Conservation (phyloP, 2,329 filamentous ascomycete species). For the Didymella pomorum region DNA sequence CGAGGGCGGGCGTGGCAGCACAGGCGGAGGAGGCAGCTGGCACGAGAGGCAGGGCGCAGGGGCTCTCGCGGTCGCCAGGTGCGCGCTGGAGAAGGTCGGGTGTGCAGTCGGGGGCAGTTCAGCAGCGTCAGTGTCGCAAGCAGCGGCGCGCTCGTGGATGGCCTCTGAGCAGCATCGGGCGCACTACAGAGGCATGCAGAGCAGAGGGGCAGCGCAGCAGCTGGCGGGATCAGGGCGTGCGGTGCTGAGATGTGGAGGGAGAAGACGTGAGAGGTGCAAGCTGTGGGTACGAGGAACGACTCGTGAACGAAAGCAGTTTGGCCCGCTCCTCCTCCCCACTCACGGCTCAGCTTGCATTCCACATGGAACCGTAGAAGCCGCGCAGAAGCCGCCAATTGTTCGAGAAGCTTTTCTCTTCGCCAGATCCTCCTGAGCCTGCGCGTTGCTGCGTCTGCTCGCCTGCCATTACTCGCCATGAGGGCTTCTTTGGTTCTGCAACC, state of each 20-base stretch:
- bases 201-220: conserved; percentile 18
- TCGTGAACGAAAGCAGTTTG: conserved; percentile 21
- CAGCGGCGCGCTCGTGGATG: conserved; percentile 41
- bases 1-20: conserved; percentile 5
- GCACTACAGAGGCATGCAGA: conserved; percentile 12
- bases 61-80: neutral
- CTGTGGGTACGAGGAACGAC: conserved; percentile 17
- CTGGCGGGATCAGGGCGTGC: conserved; percentile 23
- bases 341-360: conserved; percentile 1
- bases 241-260: conserved; percentile 13
- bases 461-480: too few relatives aligned
- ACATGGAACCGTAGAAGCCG: conserved; percentile 9
- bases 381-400: conserved; percentile 15
- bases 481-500: too few relatives aligned
- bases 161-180: conserved; percentile 44
- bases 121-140: conserved; percentile 45
- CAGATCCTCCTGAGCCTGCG: neutral
- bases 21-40: conserved; percentile 1
- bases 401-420: conserved; percentile 17
- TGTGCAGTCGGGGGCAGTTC: conserved; percentile 23
- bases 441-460: neutral
- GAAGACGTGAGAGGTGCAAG: neutral
- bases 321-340: conserved; percentile 5
- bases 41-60: conserved; percentile 1
- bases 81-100: neutral